A percentile compares a stretch with the other conserved stretches of the same genome.
These are phyloP conservation scores for Diversispora eburnea DNA, from an alignment of 192 early-diverging fungal species.

Conservation along the genomic window DNA sequence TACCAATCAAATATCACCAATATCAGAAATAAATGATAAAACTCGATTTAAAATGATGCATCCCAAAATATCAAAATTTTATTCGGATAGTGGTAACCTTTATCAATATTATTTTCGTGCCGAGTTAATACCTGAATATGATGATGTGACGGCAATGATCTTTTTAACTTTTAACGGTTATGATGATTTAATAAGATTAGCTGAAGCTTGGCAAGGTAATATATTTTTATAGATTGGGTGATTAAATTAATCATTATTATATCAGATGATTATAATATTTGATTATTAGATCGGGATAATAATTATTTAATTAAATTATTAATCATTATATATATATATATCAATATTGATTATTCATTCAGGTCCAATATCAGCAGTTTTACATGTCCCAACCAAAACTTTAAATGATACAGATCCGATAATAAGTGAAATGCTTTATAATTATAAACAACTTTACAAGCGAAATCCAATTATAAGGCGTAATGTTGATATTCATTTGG, in stretches of 20 bases:
- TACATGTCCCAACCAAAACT: conserved; percentile 39
- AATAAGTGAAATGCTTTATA: not conserved
- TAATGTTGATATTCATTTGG: conserved; percentile 49
- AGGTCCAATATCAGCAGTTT: conserved; percentile 53
- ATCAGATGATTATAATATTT: no score
- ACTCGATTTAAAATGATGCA: conserved; percentile 38
- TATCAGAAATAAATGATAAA: conserved; percentile 14
- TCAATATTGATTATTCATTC: not conserved
- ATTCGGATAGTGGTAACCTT: conserved; percentile 31
- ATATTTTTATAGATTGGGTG: no score
- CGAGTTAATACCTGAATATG: conserved; percentile 31
- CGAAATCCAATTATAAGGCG: conserved; percentile 37
- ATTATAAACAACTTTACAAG: conserved; percentile 32
- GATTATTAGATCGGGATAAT: not conserved
- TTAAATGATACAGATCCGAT: conserved; percentile 13
- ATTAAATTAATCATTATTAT: no score
- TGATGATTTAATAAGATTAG: conserved; percentile 43
- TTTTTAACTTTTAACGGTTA: conserved; percentile 44
- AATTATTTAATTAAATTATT: not conserved
- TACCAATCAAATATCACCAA: conserved; percentile 17
- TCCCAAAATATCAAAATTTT: conserved; percentile 33
- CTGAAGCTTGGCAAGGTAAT: conserved; percentile 51
- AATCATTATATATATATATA: not conserved
- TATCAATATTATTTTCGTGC: conserved; percentile 39
- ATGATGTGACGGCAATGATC: conserved; percentile 50